Percentiles rank a stretch among this genome's conserved stretches.
Evolutionary conservation across 106 monocot species (phyloP).

Genomic region (Acanthochlamys bracteata): DNA sequence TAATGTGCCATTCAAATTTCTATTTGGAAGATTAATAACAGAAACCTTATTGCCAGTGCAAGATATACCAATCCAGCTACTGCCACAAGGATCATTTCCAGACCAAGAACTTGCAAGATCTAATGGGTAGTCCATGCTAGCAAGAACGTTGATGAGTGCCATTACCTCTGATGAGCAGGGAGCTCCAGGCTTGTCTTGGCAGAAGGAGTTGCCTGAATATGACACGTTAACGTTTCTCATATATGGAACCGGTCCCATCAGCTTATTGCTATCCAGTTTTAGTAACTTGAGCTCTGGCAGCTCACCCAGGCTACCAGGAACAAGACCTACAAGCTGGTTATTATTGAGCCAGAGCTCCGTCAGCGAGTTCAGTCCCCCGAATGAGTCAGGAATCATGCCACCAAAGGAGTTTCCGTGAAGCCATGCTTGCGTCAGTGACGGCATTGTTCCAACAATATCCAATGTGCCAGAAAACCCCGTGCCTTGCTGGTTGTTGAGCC

Average conservation of each 20-base stretch:
- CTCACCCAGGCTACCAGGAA: slow-evolving; percentile 30
- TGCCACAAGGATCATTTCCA: slow-evolving; percentile 58
- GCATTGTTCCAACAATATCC: slow-evolving; percentile 42
- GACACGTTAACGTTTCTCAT: slow-evolving; percentile 23
- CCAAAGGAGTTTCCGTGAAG: slow-evolving; percentile 71
- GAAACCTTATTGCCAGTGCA: slow-evolving; percentile 38
- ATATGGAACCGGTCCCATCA: slow-evolving; percentile 43
- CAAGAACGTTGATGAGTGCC: slow-evolving; percentile 54
- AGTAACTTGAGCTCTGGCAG: slow-evolving; percentile 27
- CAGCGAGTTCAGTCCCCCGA: slow-evolving; percentile 24
- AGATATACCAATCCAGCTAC: slow-evolving; percentile 39
- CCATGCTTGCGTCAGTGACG: slow-evolving; percentile 30
- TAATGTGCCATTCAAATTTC: slow-evolving; percentile 46
- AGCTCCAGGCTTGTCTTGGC: slow-evolving; percentile 31
- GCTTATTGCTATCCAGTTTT: slow-evolving; percentile 40
- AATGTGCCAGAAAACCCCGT: slow-evolving; percentile 39
- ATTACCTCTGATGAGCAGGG: slow-evolving; percentile 45
- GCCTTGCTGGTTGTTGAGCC: slow-evolving; percentile 59
- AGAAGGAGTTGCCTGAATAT: slow-evolving; percentile 26
- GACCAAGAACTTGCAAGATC: slow-evolving; percentile 40
- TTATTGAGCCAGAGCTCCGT: slow-evolving; percentile 35
- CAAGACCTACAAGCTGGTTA: slow-evolving; percentile 50
- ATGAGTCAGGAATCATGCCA: slow-evolving; percentile 38
- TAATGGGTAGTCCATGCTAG: slow-evolving; percentile 42
- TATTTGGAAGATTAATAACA: slow-evolving; percentile 29